A percentile compares a stretch with the other conserved stretches of the same genome.
phyloP scores from a whole-genome alignment of 2,329 filamentous ascomycete genomes.

The Grosmannia huntii region DNA sequence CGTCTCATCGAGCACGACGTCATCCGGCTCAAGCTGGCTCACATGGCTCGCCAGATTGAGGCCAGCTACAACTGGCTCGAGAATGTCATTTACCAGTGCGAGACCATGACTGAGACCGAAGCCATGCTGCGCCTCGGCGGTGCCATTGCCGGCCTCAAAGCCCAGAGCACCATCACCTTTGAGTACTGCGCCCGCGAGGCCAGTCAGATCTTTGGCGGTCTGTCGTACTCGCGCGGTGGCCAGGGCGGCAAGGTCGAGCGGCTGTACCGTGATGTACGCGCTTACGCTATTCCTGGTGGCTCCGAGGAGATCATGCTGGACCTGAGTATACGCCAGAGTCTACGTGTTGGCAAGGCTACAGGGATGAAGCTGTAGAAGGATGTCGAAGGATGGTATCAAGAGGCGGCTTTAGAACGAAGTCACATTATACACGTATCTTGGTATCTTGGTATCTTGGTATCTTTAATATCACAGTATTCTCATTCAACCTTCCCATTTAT shows the following conservation, averaged over 20 bases:
- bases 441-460: not conserved
- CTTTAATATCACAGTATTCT: not conserved
- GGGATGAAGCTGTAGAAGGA: constrained; percentile 79
- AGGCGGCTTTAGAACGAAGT: not conserved
- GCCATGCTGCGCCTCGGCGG: constrained; percentile 94
- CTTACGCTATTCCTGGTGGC: constrained; percentile 91
- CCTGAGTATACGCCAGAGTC: constrained; percentile 76
- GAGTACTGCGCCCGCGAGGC: constrained; percentile 97
- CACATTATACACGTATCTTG: not conserved
- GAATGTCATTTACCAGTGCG: constrained; percentile 84
- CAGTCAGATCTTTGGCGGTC: constrained; percentile 90
- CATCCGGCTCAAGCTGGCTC: constrained; percentile 91
- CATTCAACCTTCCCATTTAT: too few relatives aligned
- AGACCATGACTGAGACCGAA: constrained; percentile 86
- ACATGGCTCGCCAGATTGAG: constrained; percentile 98
- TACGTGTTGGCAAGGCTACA: constrained; percentile 68
- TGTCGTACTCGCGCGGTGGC: constrained; percentile 84
- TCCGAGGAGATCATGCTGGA: constrained; percentile 99
- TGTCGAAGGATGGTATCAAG: not conserved
- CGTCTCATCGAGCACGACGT: constrained; percentile 93
- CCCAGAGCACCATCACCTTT: constrained; percentile 85
- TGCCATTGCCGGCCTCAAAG: constrained; percentile 86
- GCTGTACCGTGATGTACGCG: constrained; percentile 86
- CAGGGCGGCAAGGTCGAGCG: constrained; percentile 94
- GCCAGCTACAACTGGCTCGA: constrained; percentile 96